Percentiles rank a stretch among this genome's conserved stretches.
Evolutionary conservation across 2,329 filamentous ascomycete genomes (phyloP).

Genomic region (Bipolaris cookei): DNA sequence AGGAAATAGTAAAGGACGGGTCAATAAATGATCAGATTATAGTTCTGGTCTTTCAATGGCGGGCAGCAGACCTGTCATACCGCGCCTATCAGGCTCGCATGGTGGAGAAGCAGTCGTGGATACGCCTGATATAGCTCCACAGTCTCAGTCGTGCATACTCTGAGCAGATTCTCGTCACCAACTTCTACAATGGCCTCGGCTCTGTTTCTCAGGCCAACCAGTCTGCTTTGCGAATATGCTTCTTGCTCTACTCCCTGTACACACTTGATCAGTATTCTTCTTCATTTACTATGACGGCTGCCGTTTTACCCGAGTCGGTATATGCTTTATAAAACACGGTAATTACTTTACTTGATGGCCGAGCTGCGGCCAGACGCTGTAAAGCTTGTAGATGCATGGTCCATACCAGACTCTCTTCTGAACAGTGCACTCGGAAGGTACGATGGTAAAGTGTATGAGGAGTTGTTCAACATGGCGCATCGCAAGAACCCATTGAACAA

Average conservation of each 20-base stretch:
- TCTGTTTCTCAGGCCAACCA: constrained; percentile 31
- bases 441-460: constrained; percentile 62
- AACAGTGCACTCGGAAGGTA: constrained; percentile 59
- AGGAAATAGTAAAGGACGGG: constrained; percentile 36
- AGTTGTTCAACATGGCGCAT: constrained; percentile 60
- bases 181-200: constrained; percentile 53
- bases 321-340: constrained; percentile 51
- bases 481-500: constrained; percentile 59
- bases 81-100: constrained; percentile 54
- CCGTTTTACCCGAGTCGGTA: constrained; percentile 52
- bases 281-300: constrained; percentile 54
- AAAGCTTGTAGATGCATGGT: constrained; percentile 60
- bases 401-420: constrained; percentile 60
- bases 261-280: constrained; percentile 55
- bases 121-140: constrained; percentile 52
- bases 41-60: constrained; percentile 55
- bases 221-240: constrained; percentile 52
- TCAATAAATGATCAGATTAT: constrained; percentile 49
- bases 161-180: constrained; percentile 56
- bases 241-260: constrained; percentile 57
- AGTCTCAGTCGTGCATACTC: constrained; percentile 56
- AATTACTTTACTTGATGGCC: constrained; percentile 55
- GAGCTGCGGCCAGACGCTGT: constrained; percentile 59
- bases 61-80: constrained; percentile 53
- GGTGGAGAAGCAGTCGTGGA: constrained; percentile 57